Evolutionary conservation across 2,329 filamentous ascomycete species (phyloP).

Genomic region (Dichotomopilus funicola): DNA sequence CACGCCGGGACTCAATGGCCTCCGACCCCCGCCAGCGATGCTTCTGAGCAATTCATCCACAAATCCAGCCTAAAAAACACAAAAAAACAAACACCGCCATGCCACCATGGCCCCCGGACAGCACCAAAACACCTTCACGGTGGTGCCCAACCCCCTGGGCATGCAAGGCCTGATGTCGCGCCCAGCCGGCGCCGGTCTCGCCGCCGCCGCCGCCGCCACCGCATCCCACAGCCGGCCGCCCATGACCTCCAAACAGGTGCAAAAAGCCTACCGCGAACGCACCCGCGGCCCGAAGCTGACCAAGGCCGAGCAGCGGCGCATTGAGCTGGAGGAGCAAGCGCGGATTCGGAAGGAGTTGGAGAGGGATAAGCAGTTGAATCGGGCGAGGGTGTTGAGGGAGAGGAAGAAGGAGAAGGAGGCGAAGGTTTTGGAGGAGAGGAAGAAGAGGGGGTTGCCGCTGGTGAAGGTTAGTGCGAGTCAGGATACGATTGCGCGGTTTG

Average conservation of each 20-base stretch:
- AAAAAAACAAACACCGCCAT: neutral
- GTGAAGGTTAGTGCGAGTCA: constrained; percentile 51
- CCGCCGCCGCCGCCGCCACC: neutral
- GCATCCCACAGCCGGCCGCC: constrained; percentile 28
- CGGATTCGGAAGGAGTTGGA: constrained; percentile 47
- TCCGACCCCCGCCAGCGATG: too few species aligned
- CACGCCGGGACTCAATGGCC: too few species aligned
- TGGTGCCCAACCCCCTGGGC: constrained; percentile 30
- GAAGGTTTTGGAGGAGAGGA: constrained; percentile 44
- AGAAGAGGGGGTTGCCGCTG: constrained; percentile 46
- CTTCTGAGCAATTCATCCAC: too few species aligned
- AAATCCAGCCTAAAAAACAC: neutral
- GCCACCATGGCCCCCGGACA: constrained; percentile 31
- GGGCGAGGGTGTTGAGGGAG: constrained; percentile 45
- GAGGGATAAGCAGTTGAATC: constrained; percentile 41
- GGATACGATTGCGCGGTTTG: constrained; percentile 49
- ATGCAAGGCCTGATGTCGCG: constrained; percentile 21
- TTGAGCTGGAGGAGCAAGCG: constrained; percentile 45
- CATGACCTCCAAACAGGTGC: constrained; percentile 45
- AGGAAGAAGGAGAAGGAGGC: constrained; percentile 50
- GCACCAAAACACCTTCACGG: constrained; percentile 32
- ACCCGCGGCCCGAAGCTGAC: constrained; percentile 37
- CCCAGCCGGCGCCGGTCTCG: neutral
- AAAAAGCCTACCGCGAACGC: constrained; percentile 39
- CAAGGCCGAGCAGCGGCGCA: constrained; percentile 37